A percentile compares a stretch with the other conserved stretches of the same genome.
Conservation (phyloP, 2,329 filamentous ascomycete species). For the Beauveria sp. region DNA sequence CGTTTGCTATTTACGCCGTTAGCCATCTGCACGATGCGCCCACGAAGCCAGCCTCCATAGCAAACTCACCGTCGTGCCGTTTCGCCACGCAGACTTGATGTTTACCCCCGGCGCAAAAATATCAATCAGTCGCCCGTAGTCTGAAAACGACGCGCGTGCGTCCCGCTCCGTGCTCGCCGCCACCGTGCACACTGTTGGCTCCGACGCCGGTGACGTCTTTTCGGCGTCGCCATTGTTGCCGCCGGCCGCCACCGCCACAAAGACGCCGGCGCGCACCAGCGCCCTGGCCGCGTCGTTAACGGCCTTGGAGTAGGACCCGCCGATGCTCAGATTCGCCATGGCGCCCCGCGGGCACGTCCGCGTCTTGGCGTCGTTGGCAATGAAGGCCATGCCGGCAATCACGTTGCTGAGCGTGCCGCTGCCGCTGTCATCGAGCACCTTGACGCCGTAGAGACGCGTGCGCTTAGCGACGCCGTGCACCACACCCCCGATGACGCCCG, state of each 20-base stretch:
- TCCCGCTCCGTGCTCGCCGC: constrained; percentile 20
- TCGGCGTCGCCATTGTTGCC: constrained; percentile 24
- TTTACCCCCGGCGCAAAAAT: constrained; percentile 38
- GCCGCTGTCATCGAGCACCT: constrained; percentile 31
- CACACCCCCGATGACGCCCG: constrained; percentile 31
- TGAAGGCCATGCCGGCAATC: constrained; percentile 33
- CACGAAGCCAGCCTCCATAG: no score
- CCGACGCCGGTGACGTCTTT: constrained; percentile 17
- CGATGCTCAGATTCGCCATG: constrained; percentile 45
- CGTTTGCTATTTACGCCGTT: constrained; percentile 16
- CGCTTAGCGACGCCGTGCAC: constrained; percentile 35
- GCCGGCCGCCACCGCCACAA: constrained; percentile 44
- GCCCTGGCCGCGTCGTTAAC: constrained; percentile 39
- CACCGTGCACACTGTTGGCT: constrained; percentile 16
- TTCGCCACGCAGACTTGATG: constrained; percentile 38
- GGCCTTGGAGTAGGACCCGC: constrained; percentile 32
- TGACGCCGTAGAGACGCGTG: constrained; percentile 29
- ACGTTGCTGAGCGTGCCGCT: constrained; percentile 28
- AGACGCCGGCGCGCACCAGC: constrained; percentile 34
- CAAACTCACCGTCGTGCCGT: constrained; percentile 23
- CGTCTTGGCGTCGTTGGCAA: constrained; percentile 23
- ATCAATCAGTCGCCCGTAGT: constrained; percentile 35
- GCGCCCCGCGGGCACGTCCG: constrained; percentile 29
- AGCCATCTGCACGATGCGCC: neutral
- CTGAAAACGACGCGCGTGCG: constrained; percentile 33